Conservation (phyloP, 1,284 basidiomycete genomes). For the Fomitopsis pinicola region DNA sequence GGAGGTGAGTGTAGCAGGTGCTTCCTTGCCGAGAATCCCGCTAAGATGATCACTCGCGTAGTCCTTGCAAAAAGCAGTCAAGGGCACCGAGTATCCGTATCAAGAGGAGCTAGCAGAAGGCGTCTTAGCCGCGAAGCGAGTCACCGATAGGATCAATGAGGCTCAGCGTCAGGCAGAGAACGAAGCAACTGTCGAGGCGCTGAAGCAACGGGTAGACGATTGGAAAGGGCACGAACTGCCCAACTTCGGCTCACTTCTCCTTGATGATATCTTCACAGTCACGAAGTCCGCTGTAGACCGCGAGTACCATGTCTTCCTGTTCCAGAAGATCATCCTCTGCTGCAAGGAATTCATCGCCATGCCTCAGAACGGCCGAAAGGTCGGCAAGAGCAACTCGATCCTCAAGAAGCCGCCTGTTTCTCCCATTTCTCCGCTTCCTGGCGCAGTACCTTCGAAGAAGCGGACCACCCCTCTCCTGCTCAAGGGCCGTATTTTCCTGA, state of each 20-base stretch:
- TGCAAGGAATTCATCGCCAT: conserved; percentile 80
- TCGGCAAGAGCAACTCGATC: conserved; percentile 71
- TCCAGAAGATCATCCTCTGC: conserved; percentile 98
- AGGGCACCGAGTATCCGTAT: conserved; percentile 61
- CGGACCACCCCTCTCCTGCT: conserved; percentile 81
- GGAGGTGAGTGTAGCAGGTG: conserved; percentile 37
- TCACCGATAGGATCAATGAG: conserved; percentile 96
- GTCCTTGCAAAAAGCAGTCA: conserved; percentile 70
- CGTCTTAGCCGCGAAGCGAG: conserved; percentile 83
- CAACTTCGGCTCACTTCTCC: conserved; percentile 89
- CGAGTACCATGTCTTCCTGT: conserved; percentile 98
- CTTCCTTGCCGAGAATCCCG: conserved; percentile 3
- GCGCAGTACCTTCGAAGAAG: conserved; percentile 56
- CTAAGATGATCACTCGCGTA: conserved; percentile 4
- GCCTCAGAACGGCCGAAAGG: conserved; percentile 52
- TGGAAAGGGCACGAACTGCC: conserved; percentile 98
- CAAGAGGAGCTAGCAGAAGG: conserved; percentile 84
- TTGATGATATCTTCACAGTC: conserved; percentile 95
- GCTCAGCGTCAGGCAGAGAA: conserved; percentile 88
- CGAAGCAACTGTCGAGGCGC: conserved; percentile 81
- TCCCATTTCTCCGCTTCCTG: conserved; percentile 36
- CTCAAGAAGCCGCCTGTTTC: conserved; percentile 63
- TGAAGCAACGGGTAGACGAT: conserved; percentile 91
- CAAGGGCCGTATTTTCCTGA: conserved; percentile 97
- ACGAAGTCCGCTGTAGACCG: conserved; percentile 96